Evolutionary conservation across 129 eudicot genomes (phyloP), one percentile per base, ranked within the genome.

Genomic region (Pittosporum tobira): DNA sequence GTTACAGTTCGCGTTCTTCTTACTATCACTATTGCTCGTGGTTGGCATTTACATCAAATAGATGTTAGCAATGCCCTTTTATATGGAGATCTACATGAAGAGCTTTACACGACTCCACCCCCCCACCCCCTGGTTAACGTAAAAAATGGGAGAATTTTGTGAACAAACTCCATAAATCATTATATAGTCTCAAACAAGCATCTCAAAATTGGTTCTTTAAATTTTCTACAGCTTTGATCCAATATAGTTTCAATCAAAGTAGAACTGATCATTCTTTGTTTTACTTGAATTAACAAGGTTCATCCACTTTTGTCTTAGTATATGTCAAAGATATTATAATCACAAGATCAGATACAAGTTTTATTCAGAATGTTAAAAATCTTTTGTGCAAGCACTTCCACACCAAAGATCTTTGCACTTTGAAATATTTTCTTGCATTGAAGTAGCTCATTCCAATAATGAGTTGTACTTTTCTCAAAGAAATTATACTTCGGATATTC

Each of bases 361-460:
- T 34, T 2, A 51, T 64, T 1, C 24, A 26, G 1, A 7, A 13
- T 4, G 4, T 56, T 16, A 66, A 66, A 56, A 21, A 16, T 14
- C 20, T 11, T 12, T 50, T 65, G 2, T 0, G 15, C 4, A 2
- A 14, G 0, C 26, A 34, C 0, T 65, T 65, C 21, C 50, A 53
- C 9, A 66, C 54, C 19, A 66, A 66, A 54, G 71, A 66, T 40
- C 71, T 66, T 54, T 53, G 71, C 7, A 0, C 10, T 19, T 15
- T 53, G 15, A 66, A 54, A 54, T 66, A 66, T 26, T 66, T 66
- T 38, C 54, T 66, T 18, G 54, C 28, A 36, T 66, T 37, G 62
- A 66, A 40, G 59, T 54, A 3, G 51, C 70, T 13, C 48, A 34
- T 14, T 48, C 37, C 3, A 6, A 23, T 3, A 15, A 23, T 0